Conservation (phyloP, 2,329 filamentous ascomycete species). For the Cladosporium austrohemisphaericum region DNA sequence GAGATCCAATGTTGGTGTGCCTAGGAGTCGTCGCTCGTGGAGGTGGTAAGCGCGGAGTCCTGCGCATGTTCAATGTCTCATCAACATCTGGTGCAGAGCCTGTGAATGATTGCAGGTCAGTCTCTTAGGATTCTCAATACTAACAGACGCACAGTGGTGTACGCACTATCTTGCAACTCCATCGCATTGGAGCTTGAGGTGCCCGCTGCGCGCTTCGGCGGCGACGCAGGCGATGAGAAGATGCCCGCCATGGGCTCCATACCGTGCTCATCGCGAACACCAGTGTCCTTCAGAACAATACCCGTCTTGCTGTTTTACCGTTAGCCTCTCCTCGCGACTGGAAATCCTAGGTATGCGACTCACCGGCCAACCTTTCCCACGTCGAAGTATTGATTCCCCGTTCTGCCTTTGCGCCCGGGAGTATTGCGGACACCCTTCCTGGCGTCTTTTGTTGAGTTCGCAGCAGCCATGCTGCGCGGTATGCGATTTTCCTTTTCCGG, state of each 20-base stretch:
- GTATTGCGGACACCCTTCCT: constrained; percentile 22
- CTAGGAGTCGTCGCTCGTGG: constrained; percentile 57
- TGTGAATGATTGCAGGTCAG: constrained; percentile 24
- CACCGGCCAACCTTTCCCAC: constrained; percentile 35
- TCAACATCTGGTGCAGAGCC: constrained; percentile 50
- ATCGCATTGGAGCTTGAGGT: constrained; percentile 34
- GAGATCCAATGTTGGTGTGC: constrained; percentile 60
- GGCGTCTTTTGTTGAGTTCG: constrained; percentile 11
- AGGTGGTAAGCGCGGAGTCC: constrained; percentile 47
- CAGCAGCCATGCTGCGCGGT: constrained; percentile 28
- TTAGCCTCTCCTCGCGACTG: no score
- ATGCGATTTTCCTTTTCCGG: constrained; percentile 27
- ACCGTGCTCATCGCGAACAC: constrained; percentile 83
- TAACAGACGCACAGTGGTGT: no score
- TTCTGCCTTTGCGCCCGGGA: constrained; percentile 27
- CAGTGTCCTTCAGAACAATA: constrained; percentile 71
- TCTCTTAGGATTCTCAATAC: no score
- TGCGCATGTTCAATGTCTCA: constrained; percentile 39
- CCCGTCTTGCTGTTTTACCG: constrained; percentile 72
- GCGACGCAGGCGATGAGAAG: constrained; percentile 78
- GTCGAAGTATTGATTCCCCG: constrained; percentile 34
- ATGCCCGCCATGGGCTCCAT: constrained; percentile 83
- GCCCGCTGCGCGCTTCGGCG: constrained; percentile 29
- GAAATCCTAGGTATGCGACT: no score
- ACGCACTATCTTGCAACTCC: constrained; percentile 61